These are phyloP conservation scores for Sphagnum fallax DNA, from an alignment of 228 moss, liverwort and hornwort genomes.

Conservation along the genomic window DNA sequence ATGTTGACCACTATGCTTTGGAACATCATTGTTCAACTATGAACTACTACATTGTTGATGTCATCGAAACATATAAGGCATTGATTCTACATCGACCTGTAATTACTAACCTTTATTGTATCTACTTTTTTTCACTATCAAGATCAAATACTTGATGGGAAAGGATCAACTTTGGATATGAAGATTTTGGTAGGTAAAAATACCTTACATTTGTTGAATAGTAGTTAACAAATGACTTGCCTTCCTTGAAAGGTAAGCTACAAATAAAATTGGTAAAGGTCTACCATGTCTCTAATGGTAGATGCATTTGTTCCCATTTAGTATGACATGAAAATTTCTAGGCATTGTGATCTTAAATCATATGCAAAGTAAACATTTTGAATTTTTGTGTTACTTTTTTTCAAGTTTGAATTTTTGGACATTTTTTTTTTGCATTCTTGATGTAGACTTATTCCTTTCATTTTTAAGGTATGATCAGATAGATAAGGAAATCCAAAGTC, in stretches of 20 bases:
- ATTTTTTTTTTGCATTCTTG: background rate
- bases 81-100: too few species aligned
- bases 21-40: too few species aligned
- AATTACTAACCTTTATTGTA: too few species aligned
- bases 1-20: too few species aligned
- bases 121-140: too few species aligned
- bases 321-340: background rate
- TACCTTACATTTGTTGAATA: too few species aligned
- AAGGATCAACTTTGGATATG: too few species aligned
- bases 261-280: background rate
- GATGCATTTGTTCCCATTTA: background rate
- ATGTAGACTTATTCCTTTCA: background rate
- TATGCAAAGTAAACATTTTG: background rate
- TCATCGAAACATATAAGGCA: too few species aligned
- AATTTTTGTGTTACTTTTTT: background rate
- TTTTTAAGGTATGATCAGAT: background rate
- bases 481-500: background rate
- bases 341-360: background rate
- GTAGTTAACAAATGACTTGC: too few species aligned
- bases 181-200: too few species aligned
- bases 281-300: background rate
- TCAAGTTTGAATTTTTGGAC: background rate
- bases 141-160: too few species aligned
- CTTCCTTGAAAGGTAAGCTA: background rate
- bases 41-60: too few species aligned